Evolutionary conservation across 129 eudicot species (phyloP), one percentile per base, ranked within the genome.

Genomic region (Flaveria ramosissima): DNA sequence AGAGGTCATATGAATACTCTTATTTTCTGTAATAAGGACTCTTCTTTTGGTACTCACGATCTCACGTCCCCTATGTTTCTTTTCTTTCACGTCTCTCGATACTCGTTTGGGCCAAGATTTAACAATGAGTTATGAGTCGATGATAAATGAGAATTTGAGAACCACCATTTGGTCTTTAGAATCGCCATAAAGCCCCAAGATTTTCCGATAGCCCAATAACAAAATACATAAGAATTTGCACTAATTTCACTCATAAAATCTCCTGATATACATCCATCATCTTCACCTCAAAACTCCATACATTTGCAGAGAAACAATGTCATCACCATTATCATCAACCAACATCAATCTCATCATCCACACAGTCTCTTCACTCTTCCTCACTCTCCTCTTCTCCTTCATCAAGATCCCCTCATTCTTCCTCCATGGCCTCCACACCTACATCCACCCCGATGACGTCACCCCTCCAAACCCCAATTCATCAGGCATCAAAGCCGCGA

Each of bases 401-500:
- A 48, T 89, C 88, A 78, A 83, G 65, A 81, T 94, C 86, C 88
- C 97, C 13, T 77, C 86, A 20, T 71, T 94, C 66, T 77, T 86
- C 71, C 96, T 94, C 57, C 75, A 80, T 21, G 92, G 87, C 64
- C 96, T 94, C 78, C 86, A 87, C 88, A 91, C 97, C 59, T 94
- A 94, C 86, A 92, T 94, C 75, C 99, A 94, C 68, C 99, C 99
- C 9, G 99, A 94, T 77, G 99, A 94, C 76, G 97, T 89, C 78
- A 82, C 84, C n/a, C 93, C 99, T 55, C 47, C 77, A 30, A 79
- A 71, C 79, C 69, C 68, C 52, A 81, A 30, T 45, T 64, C 82
- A 73, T 75, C 72, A 7, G 93, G 92, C 20, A 71, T 87, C 68
- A 83, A 85, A 71, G 92, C 97, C 19, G 96, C 99, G 10, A 94